Conservation (phyloP, 2,329 filamentous ascomycete species). For the Hawksworthiomyces lignivorus region DNA sequence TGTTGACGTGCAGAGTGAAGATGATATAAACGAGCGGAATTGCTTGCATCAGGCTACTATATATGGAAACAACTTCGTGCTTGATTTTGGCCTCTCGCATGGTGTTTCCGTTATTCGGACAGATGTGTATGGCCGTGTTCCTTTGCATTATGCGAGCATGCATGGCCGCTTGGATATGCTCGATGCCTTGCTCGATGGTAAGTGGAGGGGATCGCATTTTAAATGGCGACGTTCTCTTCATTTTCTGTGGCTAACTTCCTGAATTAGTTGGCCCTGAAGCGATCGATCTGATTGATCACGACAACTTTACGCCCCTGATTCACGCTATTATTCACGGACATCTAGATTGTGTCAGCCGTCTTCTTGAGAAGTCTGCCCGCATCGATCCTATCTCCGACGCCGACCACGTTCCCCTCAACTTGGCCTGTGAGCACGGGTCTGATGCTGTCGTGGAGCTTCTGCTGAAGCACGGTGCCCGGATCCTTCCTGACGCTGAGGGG, state of each 20-base stretch:
- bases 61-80: slow-evolving; percentile 73
- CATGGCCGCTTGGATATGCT: slow-evolving; percentile 84
- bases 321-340: slow-evolving; percentile 90
- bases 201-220: slow-evolving; percentile 11
- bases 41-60: slow-evolving; percentile 96
- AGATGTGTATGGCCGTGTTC: slow-evolving; percentile 90
- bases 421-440: slow-evolving; percentile 91
- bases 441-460: slow-evolving; percentile 77
- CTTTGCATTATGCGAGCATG: slow-evolving; percentile 93
- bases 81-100: slow-evolving; percentile 65
- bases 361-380: slow-evolving; percentile 71
- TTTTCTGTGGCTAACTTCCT: not conserved
- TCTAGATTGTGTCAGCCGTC: slow-evolving; percentile 67
- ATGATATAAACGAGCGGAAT: slow-evolving; percentile 96
- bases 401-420: slow-evolving; percentile 88
- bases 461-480: slow-evolving; percentile 67
- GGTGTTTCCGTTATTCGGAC: slow-evolving; percentile 71
- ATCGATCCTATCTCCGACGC: slow-evolving; percentile 79
- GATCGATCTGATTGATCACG: slow-evolving; percentile 83
- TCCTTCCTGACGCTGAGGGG: slow-evolving; percentile 92
- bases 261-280: slow-evolving; percentile 59
- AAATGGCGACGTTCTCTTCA: not conserved
- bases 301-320: slow-evolving; percentile 94
- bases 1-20: slow-evolving; percentile 86
- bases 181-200: slow-evolving; percentile 60